A percentile compares a stretch with the other conserved stretches of the same genome.
These are phyloP conservation scores for Fusarium sterilihyphosum DNA, from an alignment of 2,329 filamentous ascomycete species.

Conservation along the genomic window DNA sequence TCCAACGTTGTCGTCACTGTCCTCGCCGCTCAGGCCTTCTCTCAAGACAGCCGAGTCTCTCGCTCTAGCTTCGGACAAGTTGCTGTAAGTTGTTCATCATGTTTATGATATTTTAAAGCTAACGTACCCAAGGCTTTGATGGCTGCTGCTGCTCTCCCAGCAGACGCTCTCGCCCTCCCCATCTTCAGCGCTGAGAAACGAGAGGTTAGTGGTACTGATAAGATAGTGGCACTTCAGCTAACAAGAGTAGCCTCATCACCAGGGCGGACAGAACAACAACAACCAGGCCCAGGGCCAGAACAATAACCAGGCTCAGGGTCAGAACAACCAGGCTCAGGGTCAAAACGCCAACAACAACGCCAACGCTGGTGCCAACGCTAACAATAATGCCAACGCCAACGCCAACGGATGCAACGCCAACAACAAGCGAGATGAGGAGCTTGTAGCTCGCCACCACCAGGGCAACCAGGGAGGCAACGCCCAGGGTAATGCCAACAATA, in stretches of 20 bases:
- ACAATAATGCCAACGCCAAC: background rate
- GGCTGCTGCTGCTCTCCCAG: conserved; percentile 20
- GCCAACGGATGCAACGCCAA: conserved; percentile 11
- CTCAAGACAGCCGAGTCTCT: background rate
- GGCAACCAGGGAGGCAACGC: conserved; percentile 5
- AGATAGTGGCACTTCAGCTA: background rate
- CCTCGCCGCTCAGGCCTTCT: conserved; percentile 23
- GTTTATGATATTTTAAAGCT: accelerated
- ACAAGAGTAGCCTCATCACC: conserved; percentile 8
- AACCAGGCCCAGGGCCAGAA: background rate
- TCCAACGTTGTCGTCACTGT: conserved; percentile 18
- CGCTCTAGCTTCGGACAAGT: background rate
- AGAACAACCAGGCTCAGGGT: background rate
- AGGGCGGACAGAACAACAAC: background rate
- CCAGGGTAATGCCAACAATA: background rate
- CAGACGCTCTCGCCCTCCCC: conserved; percentile 16
- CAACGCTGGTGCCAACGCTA: background rate
- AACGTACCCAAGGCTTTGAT: conserved; percentile 4
- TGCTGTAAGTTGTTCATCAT: background rate
- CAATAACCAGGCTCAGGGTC: too few relatives aligned
- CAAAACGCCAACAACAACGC: background rate
- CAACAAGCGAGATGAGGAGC: conserved; percentile 7
- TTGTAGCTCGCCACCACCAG: conserved; percentile 12
- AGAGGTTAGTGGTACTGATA: background rate
- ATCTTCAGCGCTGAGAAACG: conserved; percentile 3